These are phyloP conservation scores for Tulasnella sp. DNA, from an alignment of 768 basidiomycete genomes.

Conservation along the genomic window DNA sequence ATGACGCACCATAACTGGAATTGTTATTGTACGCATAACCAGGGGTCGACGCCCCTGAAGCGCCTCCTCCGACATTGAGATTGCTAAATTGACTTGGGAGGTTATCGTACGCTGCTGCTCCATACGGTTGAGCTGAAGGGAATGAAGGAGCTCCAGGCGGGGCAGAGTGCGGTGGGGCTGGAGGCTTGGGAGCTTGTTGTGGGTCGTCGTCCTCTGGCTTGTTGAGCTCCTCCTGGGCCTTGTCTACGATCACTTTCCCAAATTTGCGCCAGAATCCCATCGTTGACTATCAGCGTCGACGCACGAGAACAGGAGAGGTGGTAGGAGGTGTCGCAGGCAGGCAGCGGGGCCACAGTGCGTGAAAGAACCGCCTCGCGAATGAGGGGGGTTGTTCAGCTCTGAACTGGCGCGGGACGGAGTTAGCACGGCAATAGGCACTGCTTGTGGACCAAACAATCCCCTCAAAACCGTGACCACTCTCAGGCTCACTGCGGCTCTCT, in stretches of 20 bases:
- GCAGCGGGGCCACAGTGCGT: background rate
- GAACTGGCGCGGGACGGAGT: background rate
- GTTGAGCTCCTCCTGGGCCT: background rate
- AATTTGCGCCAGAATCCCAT: background rate
- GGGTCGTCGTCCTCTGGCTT: background rate
- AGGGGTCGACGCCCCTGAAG: background rate
- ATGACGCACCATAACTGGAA: slow-evolving; percentile 1
- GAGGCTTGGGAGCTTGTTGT: background rate
- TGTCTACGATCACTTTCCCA: background rate
- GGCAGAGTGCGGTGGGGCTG: background rate
- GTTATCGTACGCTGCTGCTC: background rate
- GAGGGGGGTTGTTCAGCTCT: slow-evolving; percentile 1
- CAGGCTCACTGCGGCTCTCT: background rate
- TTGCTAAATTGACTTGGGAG: background rate
- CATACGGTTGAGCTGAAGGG: background rate
- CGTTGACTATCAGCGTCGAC: background rate
- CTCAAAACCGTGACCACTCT: background rate
- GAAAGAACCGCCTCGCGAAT: background rate
- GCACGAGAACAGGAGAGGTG: background rate
- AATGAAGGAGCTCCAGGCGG: background rate
- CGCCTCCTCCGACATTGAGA: background rate
- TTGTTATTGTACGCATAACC: background rate
- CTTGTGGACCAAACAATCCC: background rate
- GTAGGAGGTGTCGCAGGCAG: background rate
- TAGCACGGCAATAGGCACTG: background rate